Base-by-base conservation (phyloP, 169 alveolate genomes). In the Cystoisospora suis region DNA sequence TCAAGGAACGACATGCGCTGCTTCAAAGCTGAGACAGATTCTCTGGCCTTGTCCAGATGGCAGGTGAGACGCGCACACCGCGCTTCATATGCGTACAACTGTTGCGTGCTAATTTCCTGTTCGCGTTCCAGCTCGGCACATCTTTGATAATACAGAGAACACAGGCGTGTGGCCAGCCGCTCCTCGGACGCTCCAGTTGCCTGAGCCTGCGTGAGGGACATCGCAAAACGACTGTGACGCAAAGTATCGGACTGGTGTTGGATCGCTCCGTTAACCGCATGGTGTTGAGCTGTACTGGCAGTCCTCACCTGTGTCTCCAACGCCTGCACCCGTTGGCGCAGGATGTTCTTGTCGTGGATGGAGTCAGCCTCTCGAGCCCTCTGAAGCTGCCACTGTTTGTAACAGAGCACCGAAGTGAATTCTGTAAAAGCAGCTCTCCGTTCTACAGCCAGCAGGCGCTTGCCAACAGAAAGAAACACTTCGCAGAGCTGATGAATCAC, bases 321-420 rank as follows among this genome's bases (percentile, higher is more conserved):
- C 40, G 56, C 53, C 32, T 72, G 83, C 9, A 72, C 38, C 53
- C 42, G 83, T 29, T 72, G 83, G 0, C 83, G 83, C 1, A 72
- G 56, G 58, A 72, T 1, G 34, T 34, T 40, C 34, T 56, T n/a
- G 83, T 72, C 83, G 47, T 56, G 83, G 4, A 72, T 9, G 7
- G 34, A 7, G 34, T 34, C 83, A 40, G 47, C 53, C 53, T 72
- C 83, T 36, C 83, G 47, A 5, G 56, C 49, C 7, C 27, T 72
- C 45, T 72, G 83, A 9, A 72, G 83, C 32, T 72, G 83, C 83
- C 83, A 72, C 56, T 72, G 83, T 17, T 72, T 72, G 56, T 72
- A 72, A 38, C 56, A 38, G 36, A 72, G 56, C 46, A 38, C 7
- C 58, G 42, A 46, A 34, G 42, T 34, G 47, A 72, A 34, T 56